These are phyloP conservation scores for Coemansia sp. DNA, from an alignment of 192 early-diverging fungal species.

Conservation along the genomic window DNA sequence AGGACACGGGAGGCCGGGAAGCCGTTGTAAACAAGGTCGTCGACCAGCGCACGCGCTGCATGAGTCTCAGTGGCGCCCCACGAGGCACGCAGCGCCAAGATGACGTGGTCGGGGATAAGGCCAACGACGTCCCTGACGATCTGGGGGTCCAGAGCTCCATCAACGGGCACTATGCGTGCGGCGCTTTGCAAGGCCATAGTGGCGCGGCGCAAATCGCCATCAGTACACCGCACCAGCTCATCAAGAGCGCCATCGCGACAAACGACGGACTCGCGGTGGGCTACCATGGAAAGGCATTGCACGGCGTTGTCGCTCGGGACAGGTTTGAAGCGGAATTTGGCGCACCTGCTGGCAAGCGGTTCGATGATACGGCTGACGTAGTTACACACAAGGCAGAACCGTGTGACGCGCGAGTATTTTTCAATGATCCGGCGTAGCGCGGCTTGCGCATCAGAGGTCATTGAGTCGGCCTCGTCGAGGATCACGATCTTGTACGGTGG, in stretches of 20 bases:
- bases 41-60: slow-evolving; percentile 56
- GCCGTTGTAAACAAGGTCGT: slow-evolving; percentile 64
- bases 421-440: slow-evolving; percentile 94
- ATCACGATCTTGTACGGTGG: slow-evolving; percentile 97
- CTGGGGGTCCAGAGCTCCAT: slow-evolving; percentile 44
- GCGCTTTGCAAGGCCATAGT: slow-evolving; percentile 92
- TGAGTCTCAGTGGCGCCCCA: slow-evolving; percentile 56
- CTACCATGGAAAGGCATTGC: slow-evolving; percentile 66
- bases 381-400: slow-evolving; percentile 85
- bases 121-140: slow-evolving; percentile 81
- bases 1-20: slow-evolving; percentile 76
- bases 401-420: slow-evolving; percentile 84
- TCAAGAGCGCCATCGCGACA: slow-evolving; percentile 51
- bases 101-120: slow-evolving; percentile 60
- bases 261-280: slow-evolving; percentile 62
- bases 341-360: slow-evolving; percentile 88
- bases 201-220: slow-evolving; percentile 89
- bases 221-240: slow-evolving; percentile 68
- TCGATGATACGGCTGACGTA: slow-evolving; percentile 79
- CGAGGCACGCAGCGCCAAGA: slow-evolving; percentile 61
- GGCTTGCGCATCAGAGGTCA: slow-evolving; percentile 92
- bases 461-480: slow-evolving; percentile 95
- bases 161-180: slow-evolving; percentile 57
- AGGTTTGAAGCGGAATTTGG: slow-evolving; percentile 93
- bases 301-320: slow-evolving; percentile 63